A percentile compares a stretch with the other conserved stretches of the same genome.
phyloP scores from a whole-genome alignment of 2,329 filamentous ascomycete species.

The Cercospora janseana region DNA sequence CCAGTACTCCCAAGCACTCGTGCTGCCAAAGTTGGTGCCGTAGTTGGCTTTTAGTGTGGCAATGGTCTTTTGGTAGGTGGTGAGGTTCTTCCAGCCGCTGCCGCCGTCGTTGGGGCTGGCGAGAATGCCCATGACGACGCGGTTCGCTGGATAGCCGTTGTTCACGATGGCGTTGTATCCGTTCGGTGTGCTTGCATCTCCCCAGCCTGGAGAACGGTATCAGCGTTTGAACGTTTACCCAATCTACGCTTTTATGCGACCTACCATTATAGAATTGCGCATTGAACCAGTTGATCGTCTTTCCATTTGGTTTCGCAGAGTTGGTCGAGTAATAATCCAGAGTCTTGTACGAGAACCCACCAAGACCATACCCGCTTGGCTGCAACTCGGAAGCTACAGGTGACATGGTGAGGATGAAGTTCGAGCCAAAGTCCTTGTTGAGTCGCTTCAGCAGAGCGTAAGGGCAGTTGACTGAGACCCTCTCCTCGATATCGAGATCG shows the following conservation, averaged over 20 bases:
- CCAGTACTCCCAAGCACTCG: conserved; percentile 35
- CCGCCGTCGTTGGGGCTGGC: conserved; percentile 29
- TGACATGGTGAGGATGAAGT: conserved; percentile 36
- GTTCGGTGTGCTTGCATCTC: conserved; percentile 26
- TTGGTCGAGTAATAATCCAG: conserved; percentile 26
- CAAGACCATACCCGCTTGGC: conserved; percentile 22
- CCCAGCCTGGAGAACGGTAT: conserved; percentile 30
- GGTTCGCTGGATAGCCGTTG: conserved; percentile 25
- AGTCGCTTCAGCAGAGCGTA: conserved; percentile 30
- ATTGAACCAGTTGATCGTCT: conserved; percentile 34
- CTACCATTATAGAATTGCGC: conserved; percentile 30
- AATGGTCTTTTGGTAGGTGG: conserved; percentile 23
- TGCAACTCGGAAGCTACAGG: conserved; percentile 33
- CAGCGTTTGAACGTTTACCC: not conserved
- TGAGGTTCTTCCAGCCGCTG: conserved; percentile 27
- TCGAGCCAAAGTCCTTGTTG: conserved; percentile 29
- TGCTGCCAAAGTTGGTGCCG: conserved; percentile 25
- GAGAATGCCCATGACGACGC: conserved; percentile 31
- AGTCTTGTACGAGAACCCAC: conserved; percentile 29
- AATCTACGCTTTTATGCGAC: conserved; percentile 13
- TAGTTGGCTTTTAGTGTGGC: conserved; percentile 25
- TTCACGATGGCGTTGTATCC: conserved; percentile 31
- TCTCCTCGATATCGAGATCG: conserved; percentile 36
- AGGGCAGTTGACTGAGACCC: conserved; percentile 28
- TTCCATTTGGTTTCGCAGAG: conserved; percentile 29